These are phyloP conservation scores for Edaphochlamys debaryana DNA, from an alignment of 139 green algal species.

Conservation along the genomic window DNA sequence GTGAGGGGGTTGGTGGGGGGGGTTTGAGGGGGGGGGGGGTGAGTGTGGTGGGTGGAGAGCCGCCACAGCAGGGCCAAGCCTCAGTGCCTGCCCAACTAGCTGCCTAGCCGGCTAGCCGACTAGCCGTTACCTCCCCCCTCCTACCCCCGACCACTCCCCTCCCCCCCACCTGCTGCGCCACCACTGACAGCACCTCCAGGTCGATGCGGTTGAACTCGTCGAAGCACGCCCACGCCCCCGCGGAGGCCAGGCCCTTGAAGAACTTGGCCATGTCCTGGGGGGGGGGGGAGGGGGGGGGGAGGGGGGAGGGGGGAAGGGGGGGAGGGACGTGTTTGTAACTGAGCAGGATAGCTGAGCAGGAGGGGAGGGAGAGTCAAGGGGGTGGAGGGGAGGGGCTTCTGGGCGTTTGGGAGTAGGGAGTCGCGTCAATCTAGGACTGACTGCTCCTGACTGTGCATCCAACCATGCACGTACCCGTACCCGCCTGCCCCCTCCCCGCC, in stretches of 20 bases:
- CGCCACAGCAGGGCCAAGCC: too few species aligned
- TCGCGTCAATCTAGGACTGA: too few species aligned
- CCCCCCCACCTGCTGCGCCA: slow-evolving; percentile 68
- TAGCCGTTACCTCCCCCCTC: background rate
- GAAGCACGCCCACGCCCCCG: slow-evolving; percentile 83
- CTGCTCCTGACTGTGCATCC: too few species aligned
- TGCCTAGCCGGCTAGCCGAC: slow-evolving; percentile 66
- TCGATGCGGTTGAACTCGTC: slow-evolving; percentile 90
- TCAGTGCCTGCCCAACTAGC: too few species aligned
- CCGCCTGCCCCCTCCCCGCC: too few species aligned
- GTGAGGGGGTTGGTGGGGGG: too few species aligned
- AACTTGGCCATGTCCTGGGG: slow-evolving; percentile 62
- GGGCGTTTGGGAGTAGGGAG: too few species aligned
- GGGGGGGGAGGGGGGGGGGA: background rate
- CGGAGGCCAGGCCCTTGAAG: slow-evolving; percentile 73
- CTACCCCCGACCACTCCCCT: background rate
- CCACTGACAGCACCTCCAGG: slow-evolving; percentile 67
- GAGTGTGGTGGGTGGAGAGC: too few species aligned
- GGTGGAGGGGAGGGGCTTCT: too few species aligned
- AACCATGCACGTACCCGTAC: too few species aligned
- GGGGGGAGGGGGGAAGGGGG: background rate
- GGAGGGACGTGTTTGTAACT: background rate
- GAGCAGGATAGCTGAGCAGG: background rate
- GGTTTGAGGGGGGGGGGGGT: too few species aligned
- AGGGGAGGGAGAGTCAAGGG: too few species aligned